Evolutionary conservation across 192 early-diverging fungal species (phyloP).

Genomic region (Thamnidium elegans): DNA sequence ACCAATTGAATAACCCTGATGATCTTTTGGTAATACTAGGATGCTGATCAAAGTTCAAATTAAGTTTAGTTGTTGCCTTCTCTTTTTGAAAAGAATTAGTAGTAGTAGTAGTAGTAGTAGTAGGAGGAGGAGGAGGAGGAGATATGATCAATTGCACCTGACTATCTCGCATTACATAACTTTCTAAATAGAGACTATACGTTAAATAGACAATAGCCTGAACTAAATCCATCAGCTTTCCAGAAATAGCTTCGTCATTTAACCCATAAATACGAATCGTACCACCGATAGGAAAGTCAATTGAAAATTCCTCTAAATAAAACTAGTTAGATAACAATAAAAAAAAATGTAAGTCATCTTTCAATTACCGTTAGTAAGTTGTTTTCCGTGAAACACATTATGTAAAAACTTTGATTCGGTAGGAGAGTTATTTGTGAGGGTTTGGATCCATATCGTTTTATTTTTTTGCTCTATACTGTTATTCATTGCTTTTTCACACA

Average conservation of each 20-base stretch:
- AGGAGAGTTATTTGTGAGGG: not conserved
- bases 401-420: conserved; percentile 5
- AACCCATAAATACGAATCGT: conserved; percentile 21
- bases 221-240: conserved; percentile 49
- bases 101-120: no score
- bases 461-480: not conserved
- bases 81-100: no score
- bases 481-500: conserved; percentile 2
- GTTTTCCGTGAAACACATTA: not conserved
- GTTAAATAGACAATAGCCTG: conserved; percentile 69
- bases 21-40: no score
- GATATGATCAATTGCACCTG: conserved; percentile 41
- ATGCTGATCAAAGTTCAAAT: no score
- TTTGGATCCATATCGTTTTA: not conserved
- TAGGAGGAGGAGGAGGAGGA: not conserved
- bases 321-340: not conserved
- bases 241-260: not conserved
- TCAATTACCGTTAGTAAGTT: not conserved
- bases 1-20: no score
- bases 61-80: no score
- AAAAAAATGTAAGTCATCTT: not conserved
- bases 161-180: conserved; percentile 68
- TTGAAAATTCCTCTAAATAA: not conserved
- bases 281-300: conserved; percentile 13
- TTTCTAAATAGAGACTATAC: conserved; percentile 78